Evolutionary conservation across 495 filamentous ascomycete genomes (phyloP), one percentile per base, ranked within the genome.

Genomic region (Emericellopsis terricola): DNA sequence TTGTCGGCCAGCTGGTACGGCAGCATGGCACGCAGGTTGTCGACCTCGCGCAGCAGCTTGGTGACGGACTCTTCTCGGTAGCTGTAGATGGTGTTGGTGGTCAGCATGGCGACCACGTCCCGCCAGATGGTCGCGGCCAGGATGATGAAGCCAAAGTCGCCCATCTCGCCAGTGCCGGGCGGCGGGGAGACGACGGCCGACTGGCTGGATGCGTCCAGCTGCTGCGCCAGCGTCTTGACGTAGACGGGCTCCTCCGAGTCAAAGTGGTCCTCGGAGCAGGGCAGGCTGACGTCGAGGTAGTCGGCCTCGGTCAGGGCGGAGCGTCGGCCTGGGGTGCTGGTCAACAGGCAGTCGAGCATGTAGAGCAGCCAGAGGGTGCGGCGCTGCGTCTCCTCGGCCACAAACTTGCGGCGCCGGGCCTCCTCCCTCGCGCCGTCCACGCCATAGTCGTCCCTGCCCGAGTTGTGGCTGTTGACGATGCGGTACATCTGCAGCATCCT

Each of bases 401-500:
- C 53, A 43, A 65, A 65, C 41, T 58, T 56, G 37, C 64, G 60
- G n/a, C n/a, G n/a, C n/a, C n/a, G n/a, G n/a, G n/a, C n/a, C n/a
- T n/a, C n/a, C n/a, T n/a, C n/a, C n/a, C n/a, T n/a, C 2, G 60
- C 53, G 8, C 14, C 15, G 31, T 33, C 31, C 21, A 30, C 27
- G n/a, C n/a, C n/a, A n/a, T n/a, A n/a, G n/a, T n/a, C n/a, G 27
- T 65, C 59, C 27, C 50, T 46, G 33, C 49, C 44, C 19, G 46
- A 48, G 30, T 57, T 56, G 31, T 64, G 59, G 7, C 50, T 52
- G 14, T 60, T 56, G 24, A 65, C 54, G 28, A 65, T 50, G 20
- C 60, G 56, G 42, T 56, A 64, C 62, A 65, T 65, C 47, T 65
- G 62, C 15, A 58, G 53, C 60, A 65, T 64, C 23, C 62, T 52